Percentiles rank a stretch among this genome's conserved stretches.
phyloP scores from a whole-genome alignment of 768 basidiomycete genomes.

The Termitomyces heimii region DNA sequence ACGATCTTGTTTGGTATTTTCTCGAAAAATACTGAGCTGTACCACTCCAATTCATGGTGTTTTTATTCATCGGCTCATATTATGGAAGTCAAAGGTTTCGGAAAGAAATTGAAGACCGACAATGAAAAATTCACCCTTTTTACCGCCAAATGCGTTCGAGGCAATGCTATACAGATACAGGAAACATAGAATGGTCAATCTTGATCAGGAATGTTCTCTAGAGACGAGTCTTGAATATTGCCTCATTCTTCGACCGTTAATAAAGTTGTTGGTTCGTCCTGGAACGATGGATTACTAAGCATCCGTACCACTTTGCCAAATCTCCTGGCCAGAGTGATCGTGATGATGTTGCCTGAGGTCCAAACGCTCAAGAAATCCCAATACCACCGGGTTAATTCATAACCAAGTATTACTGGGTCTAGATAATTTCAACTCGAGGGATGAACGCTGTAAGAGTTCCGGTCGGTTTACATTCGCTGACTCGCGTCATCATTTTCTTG shows the following conservation, averaged over 20 bases:
- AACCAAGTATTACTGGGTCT: constrained; percentile 55
- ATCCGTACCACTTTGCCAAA: constrained; percentile 48
- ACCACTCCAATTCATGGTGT: neutral
- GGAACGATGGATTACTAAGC: constrained; percentile 67
- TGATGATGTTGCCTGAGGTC: constrained; percentile 62
- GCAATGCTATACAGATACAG: constrained; percentile 43
- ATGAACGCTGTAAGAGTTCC: constrained; percentile 58
- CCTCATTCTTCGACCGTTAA: neutral
- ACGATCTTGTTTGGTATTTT: neutral
- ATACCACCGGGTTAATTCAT: constrained; percentile 74
- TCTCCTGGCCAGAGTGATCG: constrained; percentile 60
- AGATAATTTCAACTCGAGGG: constrained; percentile 48
- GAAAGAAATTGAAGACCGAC: constrained; percentile 1
- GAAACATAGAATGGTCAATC: constrained; percentile 77
- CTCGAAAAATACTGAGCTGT: no score
- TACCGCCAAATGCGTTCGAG: neutral
- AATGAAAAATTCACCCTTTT: neutral
- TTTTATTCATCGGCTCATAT: neutral
- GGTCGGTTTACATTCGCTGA: constrained; percentile 34
- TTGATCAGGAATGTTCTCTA: constrained; percentile 41
- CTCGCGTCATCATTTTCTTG: neutral
- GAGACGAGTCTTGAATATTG: neutral
- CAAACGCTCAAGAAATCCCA: constrained; percentile 42
- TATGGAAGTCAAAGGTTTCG: neutral
- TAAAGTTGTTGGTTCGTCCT: constrained; percentile 75